These are phyloP conservation scores for Favolaschia claudopus DNA, from an alignment of 768 basidiomycete genomes.

Conservation along the genomic window DNA sequence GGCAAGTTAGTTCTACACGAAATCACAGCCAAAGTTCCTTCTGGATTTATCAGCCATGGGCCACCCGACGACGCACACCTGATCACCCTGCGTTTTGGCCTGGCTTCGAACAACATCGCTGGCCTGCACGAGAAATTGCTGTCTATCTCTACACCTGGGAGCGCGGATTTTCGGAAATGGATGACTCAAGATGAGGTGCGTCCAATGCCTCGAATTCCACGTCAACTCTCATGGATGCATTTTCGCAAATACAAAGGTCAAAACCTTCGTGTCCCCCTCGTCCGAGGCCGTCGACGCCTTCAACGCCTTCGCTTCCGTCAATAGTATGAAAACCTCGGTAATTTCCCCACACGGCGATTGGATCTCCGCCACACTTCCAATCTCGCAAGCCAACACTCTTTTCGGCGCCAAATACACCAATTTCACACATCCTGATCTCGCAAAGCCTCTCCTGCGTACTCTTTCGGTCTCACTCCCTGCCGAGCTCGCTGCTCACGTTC, in stretches of 20 bases:
- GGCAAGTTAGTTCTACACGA: conserved; percentile 32
- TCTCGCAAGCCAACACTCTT: conserved; percentile 36
- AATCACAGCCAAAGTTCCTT: conserved; percentile 27
- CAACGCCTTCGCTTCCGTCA: conserved; percentile 9
- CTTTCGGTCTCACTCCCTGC: conserved; percentile 37
- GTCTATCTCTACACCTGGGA: conserved; percentile 47
- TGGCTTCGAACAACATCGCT: conserved; percentile 41
- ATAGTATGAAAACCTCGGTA: conserved; percentile 28
- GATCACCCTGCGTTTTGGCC: conserved; percentile 46
- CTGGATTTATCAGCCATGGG: conserved; percentile 33
- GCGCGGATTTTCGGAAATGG: conserved; percentile 44
- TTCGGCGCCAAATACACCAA: conserved; percentile 34
- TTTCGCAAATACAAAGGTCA: conserved; percentile 28
- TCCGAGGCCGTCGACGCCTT: conserved; percentile 33
- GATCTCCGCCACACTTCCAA: conserved; percentile 33
- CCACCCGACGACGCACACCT: conserved; percentile 29
- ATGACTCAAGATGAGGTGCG: conserved; percentile 46
- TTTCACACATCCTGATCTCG: conserved; percentile 31
- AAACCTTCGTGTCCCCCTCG: conserved; percentile 36
- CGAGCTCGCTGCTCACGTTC: conserved; percentile 31
- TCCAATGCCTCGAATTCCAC: no score
- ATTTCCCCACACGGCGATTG: conserved; percentile 37
- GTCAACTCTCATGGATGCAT: background rate
- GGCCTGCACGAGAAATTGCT: conserved; percentile 45
- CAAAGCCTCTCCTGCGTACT: conserved; percentile 33